phyloP scores from a whole-genome alignment of 2,329 filamentous ascomycete species.

The Diaporthe citriasiana region DNA sequence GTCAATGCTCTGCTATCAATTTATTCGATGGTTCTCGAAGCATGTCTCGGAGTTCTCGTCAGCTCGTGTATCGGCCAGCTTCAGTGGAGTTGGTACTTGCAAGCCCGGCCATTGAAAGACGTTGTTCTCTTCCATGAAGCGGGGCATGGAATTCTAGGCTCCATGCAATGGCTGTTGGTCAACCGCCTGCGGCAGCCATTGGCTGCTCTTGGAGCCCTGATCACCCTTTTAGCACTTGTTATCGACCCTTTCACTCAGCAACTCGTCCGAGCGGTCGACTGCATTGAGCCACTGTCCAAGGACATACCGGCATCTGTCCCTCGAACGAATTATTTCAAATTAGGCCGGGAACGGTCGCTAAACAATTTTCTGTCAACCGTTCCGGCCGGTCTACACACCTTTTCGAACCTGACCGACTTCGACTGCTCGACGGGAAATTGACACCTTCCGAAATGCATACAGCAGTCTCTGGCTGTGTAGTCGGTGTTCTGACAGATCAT shows the following conservation, averaged over 20 bases:
- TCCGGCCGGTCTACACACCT: not conserved
- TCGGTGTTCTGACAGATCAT: slow-evolving; percentile 11
- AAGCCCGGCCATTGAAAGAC: slow-evolving; percentile 17
- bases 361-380: not conserved
- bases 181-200: slow-evolving; percentile 13
- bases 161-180: not conserved
- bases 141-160: not conserved
- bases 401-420: slow-evolving; percentile 12
- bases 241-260: slow-evolving; percentile 38
- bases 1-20: slow-evolving; percentile 32
- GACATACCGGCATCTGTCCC: not conserved
- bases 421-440: slow-evolving; percentile 27
- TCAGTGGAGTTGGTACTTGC: slow-evolving; percentile 32
- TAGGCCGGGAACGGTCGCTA: not conserved
- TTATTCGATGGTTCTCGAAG: slow-evolving; percentile 18
- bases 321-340: slow-evolving; percentile 27
- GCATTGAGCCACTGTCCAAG: not conserved
- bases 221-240: slow-evolving; percentile 5
- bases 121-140: not conserved
- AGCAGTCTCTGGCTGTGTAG: slow-evolving; percentile 17
- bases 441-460: slow-evolving; percentile 21
- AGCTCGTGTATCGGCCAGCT: slow-evolving; percentile 29
- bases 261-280: slow-evolving; percentile 7
- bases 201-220: slow-evolving; percentile 2
- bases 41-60: slow-evolving; percentile 3